Evolutionary conservation across 1,284 basidiomycete genomes (phyloP), one percentile per base, ranked within the genome.

Genomic region (Phellopilus nigrolimitatus): DNA sequence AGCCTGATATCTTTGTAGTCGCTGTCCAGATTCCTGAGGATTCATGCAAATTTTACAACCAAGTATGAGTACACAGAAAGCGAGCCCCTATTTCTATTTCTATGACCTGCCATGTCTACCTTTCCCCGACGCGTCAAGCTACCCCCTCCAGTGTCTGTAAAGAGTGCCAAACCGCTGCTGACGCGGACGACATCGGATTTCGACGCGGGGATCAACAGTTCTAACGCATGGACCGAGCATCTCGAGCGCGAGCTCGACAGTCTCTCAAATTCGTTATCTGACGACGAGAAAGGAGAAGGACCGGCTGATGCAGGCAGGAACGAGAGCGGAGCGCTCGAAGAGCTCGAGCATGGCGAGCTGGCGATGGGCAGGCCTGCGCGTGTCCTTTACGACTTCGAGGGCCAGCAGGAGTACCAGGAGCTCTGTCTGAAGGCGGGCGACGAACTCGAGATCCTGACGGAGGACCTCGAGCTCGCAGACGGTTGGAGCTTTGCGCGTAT

Each of bases 171-270:
- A 53, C 64, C 66, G 54, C 63, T 60, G 39, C 30, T 42, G 13
- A 40, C 40, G 24, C 49, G 49, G 12, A 28, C 40, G 4, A 50
- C 49, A 6, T 49, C 47, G 12, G 21, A 80, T 49, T 88, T 88
- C 59, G 87, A 88, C 64, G 78, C 80, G 4, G 85, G 87, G 1
- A 73, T 89, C 64, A 87, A 89, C 65, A 75, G 83, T 3, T 89
- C 87, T 1, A 66, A 73, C 1, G 86, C 83, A 4, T 89, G 85
- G 86, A 83, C 83, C 12, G 82, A 78, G 51, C 77, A 79, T 54
- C 68, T 80, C 7, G 73, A 75, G 54, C 67, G 68, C 7, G 69
- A 66, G 17, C 57, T 56, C 28, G 59, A 53, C 25, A 48, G 54
- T 43, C 30, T 57, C 43, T 48, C 60, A 30, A 38, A 59, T 1